Conservation (phyloP, 1,284 basidiomycete species). For the Boletus smithii region DNA sequence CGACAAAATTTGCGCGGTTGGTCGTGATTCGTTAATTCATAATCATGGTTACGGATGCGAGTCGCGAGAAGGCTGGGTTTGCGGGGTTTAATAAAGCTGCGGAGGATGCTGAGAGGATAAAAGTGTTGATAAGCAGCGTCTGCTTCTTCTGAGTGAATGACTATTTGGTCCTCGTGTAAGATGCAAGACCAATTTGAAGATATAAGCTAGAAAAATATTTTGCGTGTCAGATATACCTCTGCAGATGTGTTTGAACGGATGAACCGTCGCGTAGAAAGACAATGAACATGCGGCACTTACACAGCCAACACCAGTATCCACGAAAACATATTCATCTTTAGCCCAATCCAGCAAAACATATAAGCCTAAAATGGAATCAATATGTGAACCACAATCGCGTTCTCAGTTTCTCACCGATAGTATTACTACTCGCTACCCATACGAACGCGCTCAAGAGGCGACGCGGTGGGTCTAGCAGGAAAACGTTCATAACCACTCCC, state of each 20-base stretch:
- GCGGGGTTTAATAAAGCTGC: conserved; percentile 23
- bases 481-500: conserved; percentile 72
- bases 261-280: conserved; percentile 5
- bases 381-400: conserved; percentile 32
- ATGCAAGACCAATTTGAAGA: conserved; percentile 76
- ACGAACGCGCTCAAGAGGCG: conserved; percentile 65
- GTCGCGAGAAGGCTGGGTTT: conserved; percentile 22
- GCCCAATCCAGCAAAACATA: conserved; percentile 68
- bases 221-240: conserved; percentile 8
- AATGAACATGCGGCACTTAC: conserved; percentile 42
- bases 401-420: conserved; percentile 25
- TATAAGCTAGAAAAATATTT: conserved; percentile 39
- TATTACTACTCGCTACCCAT: conserved; percentile 47
- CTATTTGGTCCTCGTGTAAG: conserved; percentile 54
- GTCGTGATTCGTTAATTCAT: conserved; percentile 4
- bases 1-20: conserved; percentile 11
- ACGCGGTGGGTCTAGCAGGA: conserved; percentile 62
- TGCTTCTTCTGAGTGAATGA: conserved; percentile 63
- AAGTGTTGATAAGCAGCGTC: conserved; percentile 34
- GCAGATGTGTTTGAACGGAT: conserved; percentile 3
- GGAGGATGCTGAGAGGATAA: conserved; percentile 31
- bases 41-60: conserved; percentile 9
- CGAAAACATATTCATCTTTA: conserved; percentile 59
- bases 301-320: conserved; percentile 69
- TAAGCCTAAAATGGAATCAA: conserved; percentile 43